phyloP scores from a whole-genome alignment of 2,329 filamentous ascomycete species.

The Monosporascus sp. region DNA sequence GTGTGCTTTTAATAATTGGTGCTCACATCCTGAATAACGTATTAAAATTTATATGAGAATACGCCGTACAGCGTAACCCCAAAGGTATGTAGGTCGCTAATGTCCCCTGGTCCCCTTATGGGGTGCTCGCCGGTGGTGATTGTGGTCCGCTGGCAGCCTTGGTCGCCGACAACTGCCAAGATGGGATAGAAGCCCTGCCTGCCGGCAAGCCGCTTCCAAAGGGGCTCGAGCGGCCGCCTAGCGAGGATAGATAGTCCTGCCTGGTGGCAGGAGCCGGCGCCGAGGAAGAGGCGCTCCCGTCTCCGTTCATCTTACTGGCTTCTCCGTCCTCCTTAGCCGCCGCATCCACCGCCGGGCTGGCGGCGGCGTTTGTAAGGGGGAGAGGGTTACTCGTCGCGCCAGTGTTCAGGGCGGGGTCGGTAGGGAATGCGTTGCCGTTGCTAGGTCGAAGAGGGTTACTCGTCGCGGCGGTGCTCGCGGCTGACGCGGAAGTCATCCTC shows the following conservation, averaged over 20 bases:
- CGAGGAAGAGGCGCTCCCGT: conserved; percentile 24
- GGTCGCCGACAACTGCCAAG: conserved; percentile 72
- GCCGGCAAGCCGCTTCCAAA: conserved; percentile 45
- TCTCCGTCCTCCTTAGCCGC: conserved; percentile 24
- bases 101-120: conserved; percentile 5
- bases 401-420: background rate
- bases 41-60: too few species aligned
- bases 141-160: conserved; percentile 28
- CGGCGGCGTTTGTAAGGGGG: conserved; percentile 10
- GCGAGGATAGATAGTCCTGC: conserved; percentile 29
- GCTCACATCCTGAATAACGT: too few species aligned
- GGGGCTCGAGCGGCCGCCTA: conserved; percentile 37
- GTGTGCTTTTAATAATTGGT: too few species aligned
- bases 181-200: conserved; percentile 65
- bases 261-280: conserved; percentile 14
- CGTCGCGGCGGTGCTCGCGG: conserved; percentile 4
- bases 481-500: conserved; percentile 40
- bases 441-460: conserved; percentile 14
- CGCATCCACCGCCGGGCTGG: conserved; percentile 16
- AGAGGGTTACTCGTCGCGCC: background rate
- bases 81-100: too few species aligned
- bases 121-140: conserved; percentile 18
- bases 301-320: conserved; percentile 21
- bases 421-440: conserved; percentile 6
- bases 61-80: too few species aligned